These are phyloP conservation scores for Lagerstroemia speciosa DNA, from an alignment of 345 rosid genomes.

Conservation along the genomic window DNA sequence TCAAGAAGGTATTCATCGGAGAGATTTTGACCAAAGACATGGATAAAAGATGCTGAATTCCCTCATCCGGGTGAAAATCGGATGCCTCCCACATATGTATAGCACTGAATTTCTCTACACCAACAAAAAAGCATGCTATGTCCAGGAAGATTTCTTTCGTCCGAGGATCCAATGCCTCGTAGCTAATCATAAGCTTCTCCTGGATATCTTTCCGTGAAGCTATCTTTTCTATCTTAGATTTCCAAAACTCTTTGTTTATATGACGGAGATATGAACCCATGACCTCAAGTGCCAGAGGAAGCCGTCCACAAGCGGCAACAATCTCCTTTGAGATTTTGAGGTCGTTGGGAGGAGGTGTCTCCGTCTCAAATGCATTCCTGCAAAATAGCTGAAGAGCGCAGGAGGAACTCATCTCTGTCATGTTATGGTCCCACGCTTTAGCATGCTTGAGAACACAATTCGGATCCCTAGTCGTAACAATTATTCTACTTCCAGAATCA, in stretches of 20 bases:
- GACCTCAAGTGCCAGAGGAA: too few relatives aligned
- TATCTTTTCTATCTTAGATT: neutral
- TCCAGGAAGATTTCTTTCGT: conserved; percentile 6
- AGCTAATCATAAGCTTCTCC: neutral
- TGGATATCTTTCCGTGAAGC: neutral
- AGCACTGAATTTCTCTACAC: too few relatives aligned
- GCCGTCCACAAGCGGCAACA: neutral
- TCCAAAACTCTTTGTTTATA: accelerated
- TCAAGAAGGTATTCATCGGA: too few relatives aligned
- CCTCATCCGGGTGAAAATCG: too few relatives aligned
- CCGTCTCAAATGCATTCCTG: neutral
- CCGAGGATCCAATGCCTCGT: neutral
- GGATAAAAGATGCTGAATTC: too few relatives aligned
- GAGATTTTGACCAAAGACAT: too few relatives aligned
- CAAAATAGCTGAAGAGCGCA: neutral
- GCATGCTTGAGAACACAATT: neutral
- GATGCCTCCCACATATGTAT: too few relatives aligned
- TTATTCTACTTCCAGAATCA: neutral
- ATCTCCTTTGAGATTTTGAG: neutral
- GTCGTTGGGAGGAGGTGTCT: neutral
- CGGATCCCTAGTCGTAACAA: neutral
- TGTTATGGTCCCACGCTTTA: neutral
- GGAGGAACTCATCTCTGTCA: neutral
- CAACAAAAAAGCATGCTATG: too few relatives aligned
- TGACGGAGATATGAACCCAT: neutral